Percentiles rank a stretch among this genome's conserved stretches.
Evolutionary conservation across 2,329 filamentous ascomycete genomes (phyloP).

Genomic region (Exophiala phaeomuriformis): DNA sequence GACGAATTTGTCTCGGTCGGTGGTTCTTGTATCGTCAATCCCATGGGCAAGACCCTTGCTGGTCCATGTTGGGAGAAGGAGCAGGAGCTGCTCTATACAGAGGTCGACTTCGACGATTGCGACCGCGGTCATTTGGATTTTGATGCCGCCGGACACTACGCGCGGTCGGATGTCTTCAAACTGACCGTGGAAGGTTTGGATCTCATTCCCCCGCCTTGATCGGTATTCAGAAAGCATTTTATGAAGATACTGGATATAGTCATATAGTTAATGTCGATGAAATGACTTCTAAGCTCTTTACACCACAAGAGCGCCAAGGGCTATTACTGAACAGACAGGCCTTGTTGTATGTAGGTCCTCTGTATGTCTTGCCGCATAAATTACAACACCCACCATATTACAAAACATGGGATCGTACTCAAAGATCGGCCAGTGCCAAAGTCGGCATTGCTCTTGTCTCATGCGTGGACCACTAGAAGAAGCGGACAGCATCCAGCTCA

Average conservation of each 20-base stretch:
- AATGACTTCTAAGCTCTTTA: no score
- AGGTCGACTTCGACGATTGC: constrained; percentile 84
- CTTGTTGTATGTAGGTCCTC: no score
- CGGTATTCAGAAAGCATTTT: neutral
- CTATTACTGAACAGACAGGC: neutral
- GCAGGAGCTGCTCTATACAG: constrained; percentile 57
- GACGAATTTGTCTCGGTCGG: constrained; percentile 59
- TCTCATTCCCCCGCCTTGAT: constrained; percentile 50
- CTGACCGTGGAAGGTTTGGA: constrained; percentile 55
- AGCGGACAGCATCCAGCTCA: constrained; percentile 35
- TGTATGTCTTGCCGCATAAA: constrained; percentile 26
- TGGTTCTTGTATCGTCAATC: constrained; percentile 74
- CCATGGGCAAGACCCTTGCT: constrained; percentile 68
- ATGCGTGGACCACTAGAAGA: constrained; percentile 34
- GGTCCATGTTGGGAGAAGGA: constrained; percentile 78
- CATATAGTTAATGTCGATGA: no score
- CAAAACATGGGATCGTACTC: constrained; percentile 42
- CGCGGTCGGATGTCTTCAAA: constrained; percentile 60
- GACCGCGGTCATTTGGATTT: constrained; percentile 72
- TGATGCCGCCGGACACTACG: constrained; percentile 80
- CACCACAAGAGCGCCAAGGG: neutral
- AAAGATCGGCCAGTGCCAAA: constrained; percentile 38
- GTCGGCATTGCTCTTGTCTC: constrained; percentile 40
- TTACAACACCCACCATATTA: constrained; percentile 24
- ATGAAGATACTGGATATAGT: neutral